Evolutionary conservation across 129 eudicot genomes (phyloP), one percentile per base, ranked within the genome.

Genomic region (Helianthus tuberosus): DNA sequence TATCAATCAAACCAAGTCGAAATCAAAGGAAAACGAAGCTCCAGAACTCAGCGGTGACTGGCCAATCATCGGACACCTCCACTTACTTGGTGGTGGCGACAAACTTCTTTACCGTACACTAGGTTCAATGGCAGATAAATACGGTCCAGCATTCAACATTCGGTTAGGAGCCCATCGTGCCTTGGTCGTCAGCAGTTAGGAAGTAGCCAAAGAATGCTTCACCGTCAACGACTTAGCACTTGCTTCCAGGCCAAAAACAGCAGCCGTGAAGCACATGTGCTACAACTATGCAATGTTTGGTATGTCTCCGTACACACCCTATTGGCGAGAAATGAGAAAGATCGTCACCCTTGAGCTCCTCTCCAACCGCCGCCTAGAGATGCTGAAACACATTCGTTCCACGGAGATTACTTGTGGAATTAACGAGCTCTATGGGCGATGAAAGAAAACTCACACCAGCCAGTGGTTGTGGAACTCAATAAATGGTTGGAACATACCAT

Each of bases 31-130:
- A 10, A 65, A 1, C 36, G 11, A 8, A 23, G 63, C 80, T 41
- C 81, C 81, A 8, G 50, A 47, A 55, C 39, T 66, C 2, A 46
- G 39, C 1, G 81, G 85, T n/a, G 85, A 72, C 2, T 75, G 67
- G 80, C 85, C 85, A 3, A 51, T 81, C 10, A 69, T 81, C 44
- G 85, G 85, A 12, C 81, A 81, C 74, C 77, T 81, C 23, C 80
- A 49, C 41, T 71, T 80, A 2, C 49, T 70, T 1, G 44, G 52
- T 7, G 77, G 63, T 3, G 73, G 62, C 29, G 14, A 70, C 44
- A 49, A 65, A 8, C 68, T 75, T 9, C 64, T 68, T 38, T 66
- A 81, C 69, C 53, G 46, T 27, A 46, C 52, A 14, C 64, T 79
- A 2, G 83, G 78, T 8, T 11, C 77, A 13, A 41, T 81, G 69